A percentile compares a stretch with the other conserved stretches of the same genome.
These are phyloP conservation scores for Clonostachys sp. DNA, from an alignment of 2,329 filamentous ascomycete genomes.

Conservation along the genomic window DNA sequence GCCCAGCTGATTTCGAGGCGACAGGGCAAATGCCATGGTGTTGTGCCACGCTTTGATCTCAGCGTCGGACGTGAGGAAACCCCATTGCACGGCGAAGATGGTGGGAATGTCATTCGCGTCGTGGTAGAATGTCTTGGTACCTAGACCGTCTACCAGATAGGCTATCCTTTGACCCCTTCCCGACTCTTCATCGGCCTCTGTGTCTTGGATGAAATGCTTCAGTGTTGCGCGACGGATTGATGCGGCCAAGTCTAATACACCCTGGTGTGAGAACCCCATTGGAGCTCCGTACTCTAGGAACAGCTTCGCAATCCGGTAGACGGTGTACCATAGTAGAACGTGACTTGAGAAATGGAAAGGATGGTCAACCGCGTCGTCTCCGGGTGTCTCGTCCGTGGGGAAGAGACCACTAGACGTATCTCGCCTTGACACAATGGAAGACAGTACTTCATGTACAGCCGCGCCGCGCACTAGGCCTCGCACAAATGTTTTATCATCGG, in stretches of 20 bases:
- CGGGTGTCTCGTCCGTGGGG: not conserved
- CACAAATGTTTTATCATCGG: not conserved
- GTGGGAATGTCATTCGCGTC: not conserved
- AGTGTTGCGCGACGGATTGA: not conserved
- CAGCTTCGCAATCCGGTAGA: not conserved
- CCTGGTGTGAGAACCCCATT: not conserved
- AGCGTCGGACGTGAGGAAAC: not conserved
- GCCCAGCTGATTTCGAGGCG: no score
- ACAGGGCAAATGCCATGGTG: no score
- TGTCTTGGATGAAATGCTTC: not conserved
- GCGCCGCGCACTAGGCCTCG: not conserved
- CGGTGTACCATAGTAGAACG: not conserved
- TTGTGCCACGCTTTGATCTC: not conserved
- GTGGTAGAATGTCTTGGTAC: not conserved
- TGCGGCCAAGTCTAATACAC: not conserved
- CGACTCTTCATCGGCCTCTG: not conserved
- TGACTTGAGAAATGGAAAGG: not conserved
- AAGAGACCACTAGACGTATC: not conserved
- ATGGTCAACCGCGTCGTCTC: not conserved
- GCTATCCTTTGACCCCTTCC: not conserved
- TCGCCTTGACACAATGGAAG: conserved; percentile 1
- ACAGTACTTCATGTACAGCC: not conserved
- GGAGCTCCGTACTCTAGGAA: not conserved
- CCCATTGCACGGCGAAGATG: not conserved
- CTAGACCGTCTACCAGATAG: not conserved